Percentiles rank a stretch among this genome's conserved stretches.
Conservation (phyloP, 202 grass and related monocot species). For the Brachypodium distachyon region DNA sequence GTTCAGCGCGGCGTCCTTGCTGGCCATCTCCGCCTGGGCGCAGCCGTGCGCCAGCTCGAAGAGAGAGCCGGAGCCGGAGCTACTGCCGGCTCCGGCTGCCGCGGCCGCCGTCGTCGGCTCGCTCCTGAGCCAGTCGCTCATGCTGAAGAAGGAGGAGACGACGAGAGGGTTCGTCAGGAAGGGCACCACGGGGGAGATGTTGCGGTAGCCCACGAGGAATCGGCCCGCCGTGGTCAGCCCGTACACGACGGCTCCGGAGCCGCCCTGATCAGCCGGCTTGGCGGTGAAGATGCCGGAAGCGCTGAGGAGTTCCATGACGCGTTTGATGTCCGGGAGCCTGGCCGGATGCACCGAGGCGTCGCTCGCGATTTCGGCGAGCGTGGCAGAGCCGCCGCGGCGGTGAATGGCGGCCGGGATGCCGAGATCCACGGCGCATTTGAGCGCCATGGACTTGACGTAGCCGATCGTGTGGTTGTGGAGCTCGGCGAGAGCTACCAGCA, state of each 20-base stretch:
- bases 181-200: background rate
- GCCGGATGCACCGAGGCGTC: background rate
- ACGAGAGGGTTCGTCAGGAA: background rate
- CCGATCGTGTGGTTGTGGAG: conserved; percentile 2
- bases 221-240: conserved; percentile 13
- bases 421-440: conserved; percentile 39
- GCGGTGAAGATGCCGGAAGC: conserved; percentile 16
- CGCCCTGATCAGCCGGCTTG: background rate
- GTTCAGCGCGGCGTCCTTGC: background rate
- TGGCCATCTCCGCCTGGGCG: background rate
- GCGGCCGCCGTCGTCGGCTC: background rate
- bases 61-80: background rate
- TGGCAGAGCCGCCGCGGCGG: conserved; percentile 8
- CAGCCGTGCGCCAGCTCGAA: background rate
- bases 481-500: background rate
- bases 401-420: conserved; percentile 41
- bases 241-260: background rate
- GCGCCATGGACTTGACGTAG: conserved; percentile 29
- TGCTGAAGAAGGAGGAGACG: background rate
- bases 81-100: no score
- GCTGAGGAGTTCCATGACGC: conserved; percentile 36
- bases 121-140: background rate
- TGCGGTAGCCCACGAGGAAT: background rate
- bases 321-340: conserved; percentile 4
- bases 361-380: conserved; percentile 11